Conservation (phyloP, 2,329 filamentous ascomycete genomes). For the Cladophialophora psammophila region DNA sequence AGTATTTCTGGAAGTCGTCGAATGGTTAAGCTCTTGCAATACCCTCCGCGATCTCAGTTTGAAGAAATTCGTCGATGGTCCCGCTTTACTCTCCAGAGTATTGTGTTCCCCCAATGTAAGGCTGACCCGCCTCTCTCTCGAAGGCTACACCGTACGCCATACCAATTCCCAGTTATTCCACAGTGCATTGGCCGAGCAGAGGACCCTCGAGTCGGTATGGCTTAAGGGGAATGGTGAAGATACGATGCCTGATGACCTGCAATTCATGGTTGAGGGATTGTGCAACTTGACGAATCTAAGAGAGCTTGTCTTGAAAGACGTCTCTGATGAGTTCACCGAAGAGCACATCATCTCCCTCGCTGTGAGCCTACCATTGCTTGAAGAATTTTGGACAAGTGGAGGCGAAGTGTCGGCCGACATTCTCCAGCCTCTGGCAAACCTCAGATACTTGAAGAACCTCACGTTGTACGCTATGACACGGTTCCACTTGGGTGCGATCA, state of each 20-base stretch:
- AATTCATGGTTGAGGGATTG: conserved; percentile 44
- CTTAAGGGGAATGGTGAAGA: conserved; percentile 45
- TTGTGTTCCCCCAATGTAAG: conserved; percentile 42
- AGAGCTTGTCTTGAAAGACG: conserved; percentile 46
- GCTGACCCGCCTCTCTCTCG: conserved; percentile 44
- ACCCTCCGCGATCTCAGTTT: conserved; percentile 61
- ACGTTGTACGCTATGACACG: conserved; percentile 45
- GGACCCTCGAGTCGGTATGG: conserved; percentile 42
- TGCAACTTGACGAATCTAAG: conserved; percentile 43
- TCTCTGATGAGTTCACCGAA: conserved; percentile 46
- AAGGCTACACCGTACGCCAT: conserved; percentile 42
- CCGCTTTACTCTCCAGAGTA: conserved; percentile 46
- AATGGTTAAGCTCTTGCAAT: conserved; percentile 64
- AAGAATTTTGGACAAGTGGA: conserved; percentile 47
- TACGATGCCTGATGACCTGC: conserved; percentile 40
- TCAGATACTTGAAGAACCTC: conserved; percentile 42
- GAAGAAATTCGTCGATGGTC: conserved; percentile 59
- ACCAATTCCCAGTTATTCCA: conserved; percentile 42
- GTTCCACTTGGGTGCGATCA: conserved; percentile 45
- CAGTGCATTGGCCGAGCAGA: conserved; percentile 42
- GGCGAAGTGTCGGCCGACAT: conserved; percentile 43
- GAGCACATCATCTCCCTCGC: conserved; percentile 44
- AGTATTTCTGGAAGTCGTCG: conserved; percentile 58
- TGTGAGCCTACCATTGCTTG: conserved; percentile 43
- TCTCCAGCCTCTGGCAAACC: conserved; percentile 42